Conservation (phyloP, 208 protist species). For the Leishmania aethiopica region DNA sequence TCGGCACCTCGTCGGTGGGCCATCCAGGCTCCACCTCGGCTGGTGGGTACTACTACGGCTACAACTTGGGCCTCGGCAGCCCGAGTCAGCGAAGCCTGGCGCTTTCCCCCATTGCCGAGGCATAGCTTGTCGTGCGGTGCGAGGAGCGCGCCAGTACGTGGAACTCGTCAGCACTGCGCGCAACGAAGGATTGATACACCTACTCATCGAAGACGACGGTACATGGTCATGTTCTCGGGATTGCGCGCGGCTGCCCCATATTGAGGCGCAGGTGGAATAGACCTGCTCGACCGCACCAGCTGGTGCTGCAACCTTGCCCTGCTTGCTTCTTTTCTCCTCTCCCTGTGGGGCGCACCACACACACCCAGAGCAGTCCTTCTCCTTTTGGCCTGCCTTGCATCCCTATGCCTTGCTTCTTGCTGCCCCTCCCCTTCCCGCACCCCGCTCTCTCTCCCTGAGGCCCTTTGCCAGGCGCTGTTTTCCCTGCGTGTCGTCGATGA, state of each 20-base stretch:
- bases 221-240: not conserved
- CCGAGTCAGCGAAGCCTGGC: conserved; percentile 15
- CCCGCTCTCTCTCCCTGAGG: too few species aligned
- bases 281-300: not conserved
- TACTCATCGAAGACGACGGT: not conserved
- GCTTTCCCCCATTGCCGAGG: not conserved
- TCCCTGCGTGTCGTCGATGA: not conserved
- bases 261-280: not conserved
- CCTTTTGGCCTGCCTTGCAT: not conserved
- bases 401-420: not conserved
- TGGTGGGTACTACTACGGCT: conserved; percentile 38
- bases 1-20: not conserved
- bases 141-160: not conserved
- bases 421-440: not conserved
- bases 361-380: too few species aligned
- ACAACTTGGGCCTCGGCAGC: conserved; percentile 29
- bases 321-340: not conserved
- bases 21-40: conserved; percentile 14
- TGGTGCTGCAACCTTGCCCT: not conserved
- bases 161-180: not conserved
- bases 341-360: not conserved
- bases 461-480: not conserved
- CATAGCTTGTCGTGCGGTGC: not conserved
- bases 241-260: not conserved
- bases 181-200: not conserved